Conservation (phyloP, 495 filamentous ascomycete species). For the Margaritispora aquatica region DNA sequence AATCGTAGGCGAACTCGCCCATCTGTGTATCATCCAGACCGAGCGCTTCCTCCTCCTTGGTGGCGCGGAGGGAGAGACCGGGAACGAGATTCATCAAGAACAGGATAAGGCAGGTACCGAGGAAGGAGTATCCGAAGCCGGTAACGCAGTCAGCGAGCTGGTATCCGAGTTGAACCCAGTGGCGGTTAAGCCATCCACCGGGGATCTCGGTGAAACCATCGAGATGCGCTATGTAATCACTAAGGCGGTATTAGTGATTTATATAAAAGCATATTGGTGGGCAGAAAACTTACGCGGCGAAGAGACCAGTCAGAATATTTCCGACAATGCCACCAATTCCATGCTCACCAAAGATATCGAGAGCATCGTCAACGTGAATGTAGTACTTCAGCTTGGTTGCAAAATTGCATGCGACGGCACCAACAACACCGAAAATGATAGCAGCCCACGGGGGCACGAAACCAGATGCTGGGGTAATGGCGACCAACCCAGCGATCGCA, state of each 20-base stretch:
- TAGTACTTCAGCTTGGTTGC: constrained; percentile 93
- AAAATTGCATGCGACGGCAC: constrained; percentile 82
- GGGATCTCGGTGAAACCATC: constrained; percentile 64
- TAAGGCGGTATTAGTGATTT: not conserved
- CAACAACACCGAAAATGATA: constrained; percentile 81
- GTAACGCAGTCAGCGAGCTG: constrained; percentile 84
- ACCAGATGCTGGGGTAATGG: constrained; percentile 86
- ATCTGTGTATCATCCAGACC: constrained; percentile 95
- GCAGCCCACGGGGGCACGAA: constrained; percentile 86
- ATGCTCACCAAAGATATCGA: constrained; percentile 94
- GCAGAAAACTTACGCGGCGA: constrained; percentile 55
- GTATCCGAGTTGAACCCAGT: constrained; percentile 85
- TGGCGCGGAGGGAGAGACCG: constrained; percentile 70
- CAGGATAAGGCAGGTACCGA: constrained; percentile 77
- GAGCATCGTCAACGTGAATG: constrained; percentile 76
- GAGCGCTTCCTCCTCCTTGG: constrained; percentile 80
- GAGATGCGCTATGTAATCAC: constrained; percentile 45
- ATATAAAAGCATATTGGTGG: not conserved
- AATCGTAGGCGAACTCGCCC: constrained; percentile 98
- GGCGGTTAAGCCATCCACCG: constrained; percentile 88
- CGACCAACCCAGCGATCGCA: constrained; percentile 83
- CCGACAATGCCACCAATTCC: constrained; percentile 82
- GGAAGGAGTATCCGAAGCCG: constrained; percentile 82
- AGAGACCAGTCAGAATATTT: constrained; percentile 82
- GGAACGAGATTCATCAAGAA: constrained; percentile 85